Conservation (phyloP, 2,329 filamentous ascomycete species). For the Xylogone sp. region DNA sequence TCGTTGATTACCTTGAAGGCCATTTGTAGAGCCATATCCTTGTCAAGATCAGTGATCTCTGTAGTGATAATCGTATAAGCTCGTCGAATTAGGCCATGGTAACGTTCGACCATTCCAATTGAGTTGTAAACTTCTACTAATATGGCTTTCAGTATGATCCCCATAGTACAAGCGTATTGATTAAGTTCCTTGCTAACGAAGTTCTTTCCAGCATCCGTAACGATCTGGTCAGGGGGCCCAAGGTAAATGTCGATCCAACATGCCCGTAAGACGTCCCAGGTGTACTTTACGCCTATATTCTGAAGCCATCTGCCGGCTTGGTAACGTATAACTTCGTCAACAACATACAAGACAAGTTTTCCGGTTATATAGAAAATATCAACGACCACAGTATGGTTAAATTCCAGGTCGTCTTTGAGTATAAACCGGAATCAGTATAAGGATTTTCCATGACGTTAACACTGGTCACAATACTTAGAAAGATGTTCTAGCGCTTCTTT, state of each 20-base stretch:
- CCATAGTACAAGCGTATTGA: conserved; percentile 1
- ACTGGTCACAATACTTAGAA: conserved; percentile 3
- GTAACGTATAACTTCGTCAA: conserved; percentile 4
- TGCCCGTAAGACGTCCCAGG: conserved; percentile 1
- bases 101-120: too few relatives aligned
- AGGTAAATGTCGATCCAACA: conserved; percentile 5
- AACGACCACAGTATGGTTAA: conserved; percentile 4
- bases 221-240: too few relatives aligned
- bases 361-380: conserved; percentile 4
- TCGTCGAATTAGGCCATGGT: too few relatives aligned
- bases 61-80: too few relatives aligned
- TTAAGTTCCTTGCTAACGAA: conserved; percentile 6
- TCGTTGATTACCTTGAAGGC: too few relatives aligned
- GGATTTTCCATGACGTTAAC: conserved; percentile 2
- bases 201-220: conserved; percentile 2
- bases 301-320: conserved; percentile 4
- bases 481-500: neutral
- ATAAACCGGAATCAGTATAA: conserved; percentile 2
- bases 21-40: too few relatives aligned
- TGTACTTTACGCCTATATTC: conserved; percentile 1
- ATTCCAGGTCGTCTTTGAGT: too few relatives aligned
- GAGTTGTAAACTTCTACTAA: too few relatives aligned
- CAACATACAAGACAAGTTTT: conserved; percentile 3
- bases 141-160: too few relatives aligned
- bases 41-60: too few relatives aligned